Evolutionary conservation across 768 basidiomycete species (phyloP).

Genomic region (Tulasnella sp.): DNA sequence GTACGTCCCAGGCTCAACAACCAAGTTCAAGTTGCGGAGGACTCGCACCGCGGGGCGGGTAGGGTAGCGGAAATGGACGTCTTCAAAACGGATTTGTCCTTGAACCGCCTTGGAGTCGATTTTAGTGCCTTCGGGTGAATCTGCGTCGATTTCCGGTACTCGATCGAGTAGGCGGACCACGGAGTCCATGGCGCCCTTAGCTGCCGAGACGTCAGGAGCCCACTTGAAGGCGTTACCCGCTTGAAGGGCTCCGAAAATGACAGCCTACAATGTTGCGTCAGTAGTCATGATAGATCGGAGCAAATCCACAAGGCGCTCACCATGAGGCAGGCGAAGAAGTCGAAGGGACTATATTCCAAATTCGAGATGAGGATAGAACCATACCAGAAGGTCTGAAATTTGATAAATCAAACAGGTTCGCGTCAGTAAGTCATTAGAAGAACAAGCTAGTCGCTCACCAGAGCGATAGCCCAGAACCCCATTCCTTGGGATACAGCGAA

Average conservation of each 20-base stretch:
- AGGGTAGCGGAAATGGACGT: slow-evolving; percentile 42
- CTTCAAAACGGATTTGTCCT: slow-evolving; percentile 39
- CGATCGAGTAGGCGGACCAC: slow-evolving; percentile 42
- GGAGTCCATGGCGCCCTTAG: slow-evolving; percentile 39
- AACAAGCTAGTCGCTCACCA: slow-evolving; percentile 41
- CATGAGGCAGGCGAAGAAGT: slow-evolving; percentile 73
- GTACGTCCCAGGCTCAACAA: slow-evolving; percentile 31
- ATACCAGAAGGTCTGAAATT: slow-evolving; percentile 48
- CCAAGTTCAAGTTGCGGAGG: slow-evolving; percentile 34
- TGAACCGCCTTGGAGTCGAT: slow-evolving; percentile 42
- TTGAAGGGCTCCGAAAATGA: slow-evolving; percentile 70
- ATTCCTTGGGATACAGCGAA: slow-evolving; percentile 73
- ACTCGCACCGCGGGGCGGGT: slow-evolving; percentile 39
- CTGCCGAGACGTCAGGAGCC: slow-evolving; percentile 43
- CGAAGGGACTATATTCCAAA: slow-evolving; percentile 51
- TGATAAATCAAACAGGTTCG: slow-evolving; percentile 39
- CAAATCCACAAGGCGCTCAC: slow-evolving; percentile 42
- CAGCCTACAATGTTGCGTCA: slow-evolving; percentile 46
- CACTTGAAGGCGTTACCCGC: slow-evolving; percentile 40
- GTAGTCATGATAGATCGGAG: neutral
- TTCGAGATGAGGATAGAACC: slow-evolving; percentile 60
- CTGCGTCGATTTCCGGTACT: slow-evolving; percentile 36
- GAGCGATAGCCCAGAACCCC: slow-evolving; percentile 75
- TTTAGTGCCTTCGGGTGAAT: slow-evolving; percentile 40
- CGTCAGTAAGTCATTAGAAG: neutral